Evolutionary conservation across 148 eudicot genomes (phyloP), one percentile per base, ranked within the genome.

Genomic region (Nyssa sinensis): DNA sequence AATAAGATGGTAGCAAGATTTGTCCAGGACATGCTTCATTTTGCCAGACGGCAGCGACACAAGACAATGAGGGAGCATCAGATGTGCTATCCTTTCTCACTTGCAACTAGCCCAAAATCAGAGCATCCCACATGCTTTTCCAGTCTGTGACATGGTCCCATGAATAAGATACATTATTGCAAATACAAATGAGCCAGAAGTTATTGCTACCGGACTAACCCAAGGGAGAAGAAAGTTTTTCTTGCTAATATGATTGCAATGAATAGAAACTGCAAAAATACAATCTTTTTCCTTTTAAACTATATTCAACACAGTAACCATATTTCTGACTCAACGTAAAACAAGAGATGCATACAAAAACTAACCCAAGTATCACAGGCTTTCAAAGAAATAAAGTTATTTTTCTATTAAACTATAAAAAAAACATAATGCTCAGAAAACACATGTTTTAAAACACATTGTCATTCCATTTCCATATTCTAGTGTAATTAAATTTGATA

Each of bases 281-380:
- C n/a, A n/a, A n/a, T n/a, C n/a, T n/a, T n/a, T n/a, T n/a, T n/a
- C n/a, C n/a, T n/a, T n/a, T n/a, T n/a, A n/a, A n/a, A n/a, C n/a
- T n/a, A n/a, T n/a, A n/a, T n/a, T n/a, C n/a, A n/a, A 13, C 59
- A 69, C 23, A 53, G 62, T 53, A 51, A 61, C 70, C 55, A 49
- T 47, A 24, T 47, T 17, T 67, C 34, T 28, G 71, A 24, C 14
- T 34, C 24, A 47, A 41, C n/a, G 17, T 44, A 5, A 27, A 12
- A 29, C 24, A 41, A 7, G 30, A 49, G 31, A 70, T 34, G 84
- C 74, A 81, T 70, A 75, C 27, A 62, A 19, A 67, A 67, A 31
- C 37, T 39, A 73, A 55, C 77, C 75, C 49, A 69, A 34, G 71
- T 72, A 73, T 33, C 68, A 75, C 75, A 55, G 59, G 59, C 71